Evolutionary conservation across 2,329 filamentous ascomycete genomes (phyloP).

Genomic region (Lachnellula suecica): DNA sequence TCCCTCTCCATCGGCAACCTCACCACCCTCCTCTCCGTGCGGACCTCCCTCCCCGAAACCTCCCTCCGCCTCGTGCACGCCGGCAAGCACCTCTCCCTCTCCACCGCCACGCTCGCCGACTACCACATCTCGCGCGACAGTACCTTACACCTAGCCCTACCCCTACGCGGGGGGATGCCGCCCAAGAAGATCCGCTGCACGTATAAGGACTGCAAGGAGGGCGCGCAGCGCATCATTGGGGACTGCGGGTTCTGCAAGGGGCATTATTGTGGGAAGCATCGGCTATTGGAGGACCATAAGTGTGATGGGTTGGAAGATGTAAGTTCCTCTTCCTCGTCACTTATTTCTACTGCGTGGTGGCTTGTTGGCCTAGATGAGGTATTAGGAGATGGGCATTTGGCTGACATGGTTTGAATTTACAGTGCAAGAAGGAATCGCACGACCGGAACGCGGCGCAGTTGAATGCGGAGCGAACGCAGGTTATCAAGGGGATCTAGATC

Average conservation of each 20-base stretch:
- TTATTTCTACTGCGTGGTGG: constrained; percentile 34
- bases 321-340: constrained; percentile 40
- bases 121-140: constrained; percentile 48
- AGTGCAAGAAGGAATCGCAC: constrained; percentile 96
- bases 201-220: constrained; percentile 85
- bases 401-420: constrained; percentile 35
- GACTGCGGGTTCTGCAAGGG: constrained; percentile 95
- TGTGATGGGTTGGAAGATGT: constrained; percentile 89
- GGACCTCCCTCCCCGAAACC: constrained; percentile 50
- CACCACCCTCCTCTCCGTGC: constrained; percentile 54
- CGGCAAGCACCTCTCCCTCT: constrained; percentile 51
- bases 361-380: constrained; percentile 35
- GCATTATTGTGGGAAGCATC: constrained; percentile 93
- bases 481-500: constrained; percentile 81
- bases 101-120: constrained; percentile 39
- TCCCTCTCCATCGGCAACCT: constrained; percentile 55
- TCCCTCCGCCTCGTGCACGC: constrained; percentile 56
- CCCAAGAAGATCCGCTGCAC: constrained; percentile 81
- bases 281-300: constrained; percentile 90
- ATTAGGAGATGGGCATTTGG: constrained; percentile 36
- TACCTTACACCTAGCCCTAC: constrained; percentile 54
- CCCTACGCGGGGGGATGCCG: constrained; percentile 58
- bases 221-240: constrained; percentile 88
- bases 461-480: constrained; percentile 87
- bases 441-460: constrained; percentile 91